These are phyloP conservation scores for Avicennia marina DNA, from an alignment of 257 asterid species.

Conservation along the genomic window DNA sequence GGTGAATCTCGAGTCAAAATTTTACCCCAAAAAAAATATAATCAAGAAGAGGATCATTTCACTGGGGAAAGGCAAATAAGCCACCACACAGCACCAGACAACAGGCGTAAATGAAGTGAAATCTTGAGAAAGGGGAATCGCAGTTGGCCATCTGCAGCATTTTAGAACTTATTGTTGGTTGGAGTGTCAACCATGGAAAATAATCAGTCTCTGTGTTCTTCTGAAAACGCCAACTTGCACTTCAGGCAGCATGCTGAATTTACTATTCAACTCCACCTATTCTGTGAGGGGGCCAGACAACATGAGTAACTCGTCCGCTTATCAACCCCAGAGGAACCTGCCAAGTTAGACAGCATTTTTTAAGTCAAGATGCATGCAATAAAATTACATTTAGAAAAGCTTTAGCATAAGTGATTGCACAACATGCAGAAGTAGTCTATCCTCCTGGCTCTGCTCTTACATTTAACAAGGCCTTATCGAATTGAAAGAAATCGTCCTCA, in stretches of 20 bases:
- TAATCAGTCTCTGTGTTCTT: neutral
- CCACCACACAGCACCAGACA: too few species aligned
- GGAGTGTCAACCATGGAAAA: conserved; percentile 1
- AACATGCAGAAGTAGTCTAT: neutral
- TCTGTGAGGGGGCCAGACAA: conserved; percentile 89
- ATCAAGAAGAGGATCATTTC: too few species aligned
- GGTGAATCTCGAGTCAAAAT: too few species aligned
- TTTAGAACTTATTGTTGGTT: neutral
- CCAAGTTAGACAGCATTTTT: conserved; percentile 2
- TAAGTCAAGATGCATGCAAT: conserved; percentile 9
- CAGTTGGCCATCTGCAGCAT: too few species aligned
- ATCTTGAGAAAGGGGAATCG: too few species aligned
- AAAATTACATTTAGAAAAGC: neutral
- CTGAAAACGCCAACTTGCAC: conserved; percentile 15
- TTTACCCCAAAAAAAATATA: too few species aligned
- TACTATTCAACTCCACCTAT: conserved; percentile 50
- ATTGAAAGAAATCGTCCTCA: too few species aligned
- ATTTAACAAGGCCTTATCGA: too few species aligned
- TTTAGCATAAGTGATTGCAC: neutral
- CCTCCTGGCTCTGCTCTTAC: too few species aligned
- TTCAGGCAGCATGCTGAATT: conserved; percentile 25
- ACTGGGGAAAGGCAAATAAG: too few species aligned
- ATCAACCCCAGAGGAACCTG: conserved; percentile 92
- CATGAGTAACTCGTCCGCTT: conserved; percentile 74
- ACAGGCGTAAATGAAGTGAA: too few species aligned